These are phyloP conservation scores for Neofusicoccum sp. DNA, from an alignment of 2,329 filamentous ascomycete species.

Conservation along the genomic window DNA sequence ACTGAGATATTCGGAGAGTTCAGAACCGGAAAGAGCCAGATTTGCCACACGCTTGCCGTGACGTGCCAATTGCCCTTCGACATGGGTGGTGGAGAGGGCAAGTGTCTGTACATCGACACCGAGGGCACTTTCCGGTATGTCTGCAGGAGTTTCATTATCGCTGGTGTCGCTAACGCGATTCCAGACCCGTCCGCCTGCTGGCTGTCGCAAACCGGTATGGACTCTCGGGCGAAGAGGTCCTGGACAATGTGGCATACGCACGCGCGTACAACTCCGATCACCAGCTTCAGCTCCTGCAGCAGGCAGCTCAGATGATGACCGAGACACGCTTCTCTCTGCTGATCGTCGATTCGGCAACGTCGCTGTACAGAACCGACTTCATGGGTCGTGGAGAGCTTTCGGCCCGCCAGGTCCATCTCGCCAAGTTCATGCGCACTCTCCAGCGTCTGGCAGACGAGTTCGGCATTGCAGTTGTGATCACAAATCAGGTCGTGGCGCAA, in stretches of 20 bases:
- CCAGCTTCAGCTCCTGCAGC: slow-evolving; percentile 89
- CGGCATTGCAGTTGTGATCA: slow-evolving; percentile 96
- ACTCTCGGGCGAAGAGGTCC: slow-evolving; percentile 90
- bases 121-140: slow-evolving; percentile 78
- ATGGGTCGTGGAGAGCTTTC: slow-evolving; percentile 94
- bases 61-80: slow-evolving; percentile 98
- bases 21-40: slow-evolving; percentile 95
- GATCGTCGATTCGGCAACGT: slow-evolving; percentile 92
- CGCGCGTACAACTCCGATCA: slow-evolving; percentile 98
- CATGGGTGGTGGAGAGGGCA: slow-evolving; percentile 97
- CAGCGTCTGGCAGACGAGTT: slow-evolving; percentile 78
- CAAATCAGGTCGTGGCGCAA: slow-evolving; percentile 97
- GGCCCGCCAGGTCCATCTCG: slow-evolving; percentile 84
- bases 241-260: slow-evolving; percentile 98
- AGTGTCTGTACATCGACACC: slow-evolving; percentile 97
- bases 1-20: slow-evolving; percentile 99
- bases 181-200: slow-evolving; percentile 77
- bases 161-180: background rate
- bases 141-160: background rate
- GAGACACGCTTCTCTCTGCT: slow-evolving; percentile 96
- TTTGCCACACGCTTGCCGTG: slow-evolving; percentile 97
- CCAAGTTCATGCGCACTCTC: slow-evolving; percentile 83
- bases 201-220: slow-evolving; percentile 94
- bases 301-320: slow-evolving; percentile 98
- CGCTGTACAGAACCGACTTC: slow-evolving; percentile 94